Evolutionary conservation across 2,329 filamentous ascomycete species (phyloP).

Genomic region (Thielaviopsis populi): DNA sequence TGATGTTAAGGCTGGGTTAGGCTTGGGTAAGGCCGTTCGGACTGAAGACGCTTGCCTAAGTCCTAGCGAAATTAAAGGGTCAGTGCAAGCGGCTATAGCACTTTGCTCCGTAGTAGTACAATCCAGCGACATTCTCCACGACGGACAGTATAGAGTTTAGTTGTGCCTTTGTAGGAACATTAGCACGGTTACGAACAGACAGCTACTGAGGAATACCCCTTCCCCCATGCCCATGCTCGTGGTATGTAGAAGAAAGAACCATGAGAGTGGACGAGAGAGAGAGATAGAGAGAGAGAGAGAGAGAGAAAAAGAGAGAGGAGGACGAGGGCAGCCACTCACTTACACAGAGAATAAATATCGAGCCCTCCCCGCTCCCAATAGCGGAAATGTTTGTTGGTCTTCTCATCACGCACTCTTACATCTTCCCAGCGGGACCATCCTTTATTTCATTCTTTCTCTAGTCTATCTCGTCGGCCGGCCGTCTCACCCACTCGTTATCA

Average conservation of each 20-base stretch:
- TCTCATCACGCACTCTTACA: background rate
- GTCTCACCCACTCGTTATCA: background rate
- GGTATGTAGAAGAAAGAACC: too few species aligned
- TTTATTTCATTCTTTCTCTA: background rate
- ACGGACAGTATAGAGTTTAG: too few species aligned
- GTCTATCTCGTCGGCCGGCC: constrained; percentile 3
- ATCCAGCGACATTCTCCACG: too few species aligned
- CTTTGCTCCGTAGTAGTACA: background rate
- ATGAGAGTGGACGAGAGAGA: too few species aligned
- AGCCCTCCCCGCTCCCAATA: background rate
- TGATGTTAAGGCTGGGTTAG: background rate
- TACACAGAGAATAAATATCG: background rate
- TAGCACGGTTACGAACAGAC: too few species aligned
- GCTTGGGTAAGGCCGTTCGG: background rate
- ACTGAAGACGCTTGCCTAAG: background rate
- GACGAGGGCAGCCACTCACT: too few species aligned
- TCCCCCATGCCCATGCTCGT: too few species aligned
- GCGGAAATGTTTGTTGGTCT: background rate
- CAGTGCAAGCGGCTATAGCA: background rate
- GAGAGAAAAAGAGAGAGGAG: too few species aligned
- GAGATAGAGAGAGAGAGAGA: too few species aligned
- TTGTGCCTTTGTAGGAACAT: too few species aligned
- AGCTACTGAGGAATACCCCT: too few species aligned
- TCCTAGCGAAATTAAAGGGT: background rate
- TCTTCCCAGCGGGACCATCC: background rate